Evolutionary conservation across 2,329 filamentous ascomycete species (phyloP).

Genomic region (Dothiorella sarmentorum): DNA sequence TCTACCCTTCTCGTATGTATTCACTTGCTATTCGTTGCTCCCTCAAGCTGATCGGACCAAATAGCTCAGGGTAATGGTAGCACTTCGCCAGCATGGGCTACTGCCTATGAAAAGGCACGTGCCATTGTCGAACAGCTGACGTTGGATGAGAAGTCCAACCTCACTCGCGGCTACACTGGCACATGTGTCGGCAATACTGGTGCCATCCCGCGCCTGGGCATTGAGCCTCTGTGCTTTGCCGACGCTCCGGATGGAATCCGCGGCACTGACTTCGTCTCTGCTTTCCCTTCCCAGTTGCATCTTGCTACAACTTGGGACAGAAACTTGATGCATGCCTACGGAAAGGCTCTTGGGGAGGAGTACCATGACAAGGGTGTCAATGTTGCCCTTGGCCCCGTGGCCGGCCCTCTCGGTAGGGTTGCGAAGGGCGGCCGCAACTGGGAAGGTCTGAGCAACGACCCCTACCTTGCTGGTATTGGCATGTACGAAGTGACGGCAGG

Average conservation of each 20-base stretch:
- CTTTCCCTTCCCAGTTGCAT: slow-evolving; percentile 31
- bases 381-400: slow-evolving; percentile 65
- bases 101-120: slow-evolving; percentile 35
- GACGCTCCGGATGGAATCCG: slow-evolving; percentile 37
- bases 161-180: slow-evolving; percentile 34
- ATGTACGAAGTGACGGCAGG: slow-evolving; percentile 49
- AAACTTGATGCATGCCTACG: slow-evolving; percentile 32
- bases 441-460: slow-evolving; percentile 71
- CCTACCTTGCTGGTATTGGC: slow-evolving; percentile 56
- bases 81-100: slow-evolving; percentile 24
- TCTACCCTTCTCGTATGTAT: slow-evolving; percentile 30
- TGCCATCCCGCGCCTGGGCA: slow-evolving; percentile 34
- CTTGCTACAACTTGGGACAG: slow-evolving; percentile 41
- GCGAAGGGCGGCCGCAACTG: slow-evolving; percentile 58
- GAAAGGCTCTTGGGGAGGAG: slow-evolving; percentile 31
- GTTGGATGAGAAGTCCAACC: slow-evolving; percentile 42
- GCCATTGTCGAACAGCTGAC: slow-evolving; percentile 40
- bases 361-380: slow-evolving; percentile 52
- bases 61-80: slow-evolving; percentile 26
- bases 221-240: slow-evolving; percentile 38
- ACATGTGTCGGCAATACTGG: slow-evolving; percentile 36
- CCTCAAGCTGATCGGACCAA: slow-evolving; percentile 8
- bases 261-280: slow-evolving; percentile 31
- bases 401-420: slow-evolving; percentile 68
- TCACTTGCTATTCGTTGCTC: too few relatives aligned